Evolutionary conservation across 192 early-diverging fungal genomes (phyloP), one percentile per base, ranked within the genome.

Genomic region (Thoreauomyces humboldtii): DNA sequence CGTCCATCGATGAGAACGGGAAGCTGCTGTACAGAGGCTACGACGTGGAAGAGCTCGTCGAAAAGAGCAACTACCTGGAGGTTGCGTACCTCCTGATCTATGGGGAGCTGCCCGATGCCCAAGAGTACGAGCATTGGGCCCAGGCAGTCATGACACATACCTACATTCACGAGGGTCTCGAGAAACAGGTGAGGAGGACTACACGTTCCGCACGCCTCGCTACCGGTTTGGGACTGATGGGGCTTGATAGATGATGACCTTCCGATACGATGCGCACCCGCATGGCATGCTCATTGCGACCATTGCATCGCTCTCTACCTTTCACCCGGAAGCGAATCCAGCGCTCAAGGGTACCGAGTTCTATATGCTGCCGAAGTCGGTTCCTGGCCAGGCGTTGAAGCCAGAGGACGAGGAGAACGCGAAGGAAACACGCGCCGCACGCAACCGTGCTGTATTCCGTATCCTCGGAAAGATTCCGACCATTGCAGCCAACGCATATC

Each of bases 241-340:
- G 15, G 6, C 27, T 29, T 62, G 4, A 5, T 45, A 85, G 65
- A 84, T 82, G 72, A 55, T 59, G 24, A 72, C 79, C 3, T 88
- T 87, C 54, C 76, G 86, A 22, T 83, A 87, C 59, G 86, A 88
- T 63, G 83, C 86, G 14, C 86, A 88, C 58, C 85, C 85, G 15
- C 85, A 74, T 74, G 85, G 85, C 19, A 85, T 87, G 77, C 78
- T 88, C 21, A 83, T 88, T 41, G 57, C 75, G 36, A 73, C 82
- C 21, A 70, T 88, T 35, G 80, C 86, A 9, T 73, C 87, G 9
- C 69, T 88, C 33, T 79, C 76, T 9, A 88, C 85, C 37, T 85
- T 88, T 59, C 82, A 87, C 50, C 87, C 87, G 19, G 85, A 88
- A 35, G 86, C 86, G 5, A 88, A 87, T 65, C 86, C 87, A 9